A percentile compares a stretch with the other conserved stretches of the same genome.
phyloP scores from a whole-genome alignment of 2,329 filamentous ascomycete species.

The Diaporthe caulivora region DNA sequence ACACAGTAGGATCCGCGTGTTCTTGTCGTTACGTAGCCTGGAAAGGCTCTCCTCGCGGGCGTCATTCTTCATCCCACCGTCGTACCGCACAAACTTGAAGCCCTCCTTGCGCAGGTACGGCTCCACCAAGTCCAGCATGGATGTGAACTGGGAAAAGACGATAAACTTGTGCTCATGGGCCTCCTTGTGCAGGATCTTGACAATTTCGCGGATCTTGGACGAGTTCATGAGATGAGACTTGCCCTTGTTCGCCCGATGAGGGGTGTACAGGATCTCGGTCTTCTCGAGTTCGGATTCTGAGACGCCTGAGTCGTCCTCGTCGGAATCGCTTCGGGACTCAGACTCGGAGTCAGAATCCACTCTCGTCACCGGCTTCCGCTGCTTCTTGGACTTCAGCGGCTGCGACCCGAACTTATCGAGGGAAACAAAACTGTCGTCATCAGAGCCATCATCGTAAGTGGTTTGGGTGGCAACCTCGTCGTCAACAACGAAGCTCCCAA shows the following conservation, averaged over 20 bases:
- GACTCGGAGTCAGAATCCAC: slow-evolving; percentile 51
- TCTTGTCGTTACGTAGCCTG: slow-evolving; percentile 78
- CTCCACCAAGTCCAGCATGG: slow-evolving; percentile 96
- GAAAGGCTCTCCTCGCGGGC: slow-evolving; percentile 87
- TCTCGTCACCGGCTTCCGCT: slow-evolving; percentile 40
- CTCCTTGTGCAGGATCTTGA: slow-evolving; percentile 84
- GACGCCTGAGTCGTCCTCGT: slow-evolving; percentile 48
- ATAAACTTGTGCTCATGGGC: slow-evolving; percentile 92
- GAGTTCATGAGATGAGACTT: slow-evolving; percentile 71
- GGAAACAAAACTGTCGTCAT: slow-evolving; percentile 54
- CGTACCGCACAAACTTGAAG: slow-evolving; percentile 88
- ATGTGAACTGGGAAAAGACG: slow-evolving; percentile 98
- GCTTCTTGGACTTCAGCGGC: slow-evolving; percentile 49
- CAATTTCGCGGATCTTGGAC: slow-evolving; percentile 90
- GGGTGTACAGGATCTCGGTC: slow-evolving; percentile 20
- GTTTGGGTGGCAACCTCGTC: slow-evolving; percentile 55
- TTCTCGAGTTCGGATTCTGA: slow-evolving; percentile 56
- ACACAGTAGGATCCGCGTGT: slow-evolving; percentile 87
- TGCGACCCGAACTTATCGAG: slow-evolving; percentile 52
- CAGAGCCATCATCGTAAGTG: slow-evolving; percentile 43
- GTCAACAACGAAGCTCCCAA: slow-evolving; percentile 68
- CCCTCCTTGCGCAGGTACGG: slow-evolving; percentile 84
- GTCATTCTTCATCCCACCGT: slow-evolving; percentile 95
- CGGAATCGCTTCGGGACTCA: slow-evolving; percentile 36
- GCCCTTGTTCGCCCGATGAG: slow-evolving; percentile 20